Conservation (phyloP, 169 alveolate genomes). For the Plasmodium yoelii region DNA sequence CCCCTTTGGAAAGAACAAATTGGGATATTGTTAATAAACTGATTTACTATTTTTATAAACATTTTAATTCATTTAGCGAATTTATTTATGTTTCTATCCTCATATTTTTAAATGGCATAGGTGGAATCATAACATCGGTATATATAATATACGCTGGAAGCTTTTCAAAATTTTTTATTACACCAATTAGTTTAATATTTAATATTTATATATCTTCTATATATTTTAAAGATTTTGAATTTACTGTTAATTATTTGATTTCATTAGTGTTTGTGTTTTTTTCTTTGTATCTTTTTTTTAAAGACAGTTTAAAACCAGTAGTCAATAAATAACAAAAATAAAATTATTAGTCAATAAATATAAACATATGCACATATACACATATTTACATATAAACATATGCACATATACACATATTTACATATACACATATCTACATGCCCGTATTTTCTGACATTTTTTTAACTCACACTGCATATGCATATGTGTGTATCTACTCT, state of each 20-base stretch:
- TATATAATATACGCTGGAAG: conserved; percentile 47
- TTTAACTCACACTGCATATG: too few relatives aligned
- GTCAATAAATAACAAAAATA: not conserved
- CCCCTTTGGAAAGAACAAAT: too few relatives aligned
- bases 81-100: conserved; percentile 23
- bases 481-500: too few relatives aligned
- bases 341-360: too few relatives aligned
- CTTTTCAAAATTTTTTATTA: conserved; percentile 39
- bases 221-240: conserved; percentile 52
- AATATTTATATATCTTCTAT: conserved; percentile 59
- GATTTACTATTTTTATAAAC: not conserved
- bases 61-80: conserved; percentile 49
- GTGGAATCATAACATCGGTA: conserved; percentile 45
- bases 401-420: too few relatives aligned
- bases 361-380: too few relatives aligned
- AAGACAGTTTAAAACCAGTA: not conserved
- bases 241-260: conserved; percentile 43
- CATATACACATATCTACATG: too few relatives aligned
- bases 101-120: conserved; percentile 24
- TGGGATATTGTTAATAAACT: conserved; percentile 1
- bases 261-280: conserved; percentile 54
- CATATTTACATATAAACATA: too few relatives aligned
- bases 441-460: too few relatives aligned
- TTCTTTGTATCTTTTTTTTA: conserved; percentile 35
- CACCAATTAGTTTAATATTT: conserved; percentile 57